Conservation (phyloP, 1,284 basidiomycete species). For the Takashimella tepidaria region DNA sequence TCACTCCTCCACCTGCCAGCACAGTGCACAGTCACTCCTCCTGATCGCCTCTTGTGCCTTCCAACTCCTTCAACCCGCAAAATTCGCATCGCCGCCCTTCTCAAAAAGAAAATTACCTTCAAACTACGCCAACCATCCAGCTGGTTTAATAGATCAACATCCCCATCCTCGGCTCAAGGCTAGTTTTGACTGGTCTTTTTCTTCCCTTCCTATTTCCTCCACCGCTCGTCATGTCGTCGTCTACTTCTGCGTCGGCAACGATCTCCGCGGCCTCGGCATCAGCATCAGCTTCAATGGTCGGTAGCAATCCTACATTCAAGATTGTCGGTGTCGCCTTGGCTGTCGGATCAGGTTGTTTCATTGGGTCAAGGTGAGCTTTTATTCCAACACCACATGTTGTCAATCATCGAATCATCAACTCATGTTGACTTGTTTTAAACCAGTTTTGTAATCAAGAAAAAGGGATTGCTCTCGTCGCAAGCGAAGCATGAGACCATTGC, state of each 20-base stretch:
- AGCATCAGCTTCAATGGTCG: constrained; percentile 5
- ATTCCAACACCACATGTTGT: too few species aligned
- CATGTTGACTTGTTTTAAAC: too few species aligned
- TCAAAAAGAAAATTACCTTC: not conserved
- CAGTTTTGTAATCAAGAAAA: constrained; percentile 77
- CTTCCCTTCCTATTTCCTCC: too few species aligned
- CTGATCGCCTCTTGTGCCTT: too few species aligned
- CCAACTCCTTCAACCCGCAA: not conserved
- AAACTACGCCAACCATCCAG: not conserved
- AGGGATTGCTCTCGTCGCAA: constrained; percentile 58
- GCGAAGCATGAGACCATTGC: constrained; percentile 57
- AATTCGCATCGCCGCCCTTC: not conserved
- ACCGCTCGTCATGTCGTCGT: not conserved
- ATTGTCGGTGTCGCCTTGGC: constrained; percentile 67
- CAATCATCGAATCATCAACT: too few species aligned
- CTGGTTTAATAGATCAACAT: too few species aligned
- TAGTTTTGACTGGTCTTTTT: too few species aligned
- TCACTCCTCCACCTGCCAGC: not conserved
- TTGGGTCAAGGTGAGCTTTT: constrained; percentile 69
- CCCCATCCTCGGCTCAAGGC: too few species aligned
- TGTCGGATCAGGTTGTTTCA: constrained; percentile 75
- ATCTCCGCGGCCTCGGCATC: constrained; percentile 15
- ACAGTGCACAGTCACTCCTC: too few species aligned
- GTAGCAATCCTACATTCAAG: constrained; percentile 43
- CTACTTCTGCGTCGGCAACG: constrained; percentile 8